Base-by-base conservation (phyloP, 192 early-diverging fungal species). In the Entophlyctis helioformis region DNA sequence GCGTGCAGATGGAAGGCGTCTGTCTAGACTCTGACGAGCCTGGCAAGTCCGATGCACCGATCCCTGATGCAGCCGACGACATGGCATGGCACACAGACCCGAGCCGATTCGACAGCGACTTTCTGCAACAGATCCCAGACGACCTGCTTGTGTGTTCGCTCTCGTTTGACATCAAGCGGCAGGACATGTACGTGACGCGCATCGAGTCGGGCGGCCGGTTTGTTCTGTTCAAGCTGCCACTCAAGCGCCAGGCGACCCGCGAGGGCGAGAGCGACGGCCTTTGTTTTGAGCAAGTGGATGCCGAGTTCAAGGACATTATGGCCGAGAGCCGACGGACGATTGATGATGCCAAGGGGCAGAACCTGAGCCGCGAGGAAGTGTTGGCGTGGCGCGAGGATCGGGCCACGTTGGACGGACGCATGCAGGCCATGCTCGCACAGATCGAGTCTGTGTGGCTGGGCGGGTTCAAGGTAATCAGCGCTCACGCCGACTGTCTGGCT, bases 401-500 rank as follows among this genome's bases (percentile, higher is more conserved):
- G 21, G 61, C 71, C 13, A 43, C 46, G 22, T 50, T 96, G 16
- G 90, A 98, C 58, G 53, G 54, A 1, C 69, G 73, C 18, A 44
- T 98, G 34, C 67, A 78, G 36, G 46, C 44, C 3, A 42, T 91
- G 31, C 51, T 96, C 18, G 50, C 32, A 0, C 54, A 54, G 15
- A 76, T 98, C 10, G 86, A 98, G 48, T 49, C 59, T 26, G 63
- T 62, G 16, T 96, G 95, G 92, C 65, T 98, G 3, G 84, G 90
- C 13, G 89, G 83, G 5, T 86, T 95, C 54, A 80, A 80, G 67
- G 84, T 81, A 53, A 43, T 25, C n/a, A n/a, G n/a, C n/a, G n/a
- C n/a, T n/a, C n/a, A n/a, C n/a, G 23, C 42, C 39, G 36, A 25
- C 6, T 33, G 15, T 13, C 7, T 44, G 32, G 18, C 2, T 49